phyloP scores from a whole-genome alignment of 352 stramenopile genomes.

The Phytopythium boreale region DNA sequence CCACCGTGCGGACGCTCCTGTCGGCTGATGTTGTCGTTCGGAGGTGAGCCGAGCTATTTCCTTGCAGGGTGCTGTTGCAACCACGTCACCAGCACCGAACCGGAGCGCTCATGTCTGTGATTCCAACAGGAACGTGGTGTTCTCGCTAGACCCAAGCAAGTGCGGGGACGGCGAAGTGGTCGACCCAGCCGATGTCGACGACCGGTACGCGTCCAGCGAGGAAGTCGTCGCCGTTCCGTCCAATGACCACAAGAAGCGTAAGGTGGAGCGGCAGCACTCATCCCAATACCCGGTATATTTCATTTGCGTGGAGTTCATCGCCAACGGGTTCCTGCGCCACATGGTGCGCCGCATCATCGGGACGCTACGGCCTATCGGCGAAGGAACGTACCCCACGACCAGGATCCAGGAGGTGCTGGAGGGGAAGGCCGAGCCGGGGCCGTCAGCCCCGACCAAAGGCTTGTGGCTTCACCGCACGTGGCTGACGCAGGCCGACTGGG shows the following conservation, averaged over 20 bases:
- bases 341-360: slow-evolving; percentile 87
- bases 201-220: slow-evolving; percentile 7
- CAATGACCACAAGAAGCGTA: slow-evolving; percentile 42
- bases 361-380: slow-evolving; percentile 73
- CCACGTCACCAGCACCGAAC: neutral
- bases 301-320: slow-evolving; percentile 79
- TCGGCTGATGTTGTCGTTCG: slow-evolving; percentile 57
- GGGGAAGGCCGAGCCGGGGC: slow-evolving; percentile 44
- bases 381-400: slow-evolving; percentile 50
- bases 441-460: slow-evolving; percentile 72
- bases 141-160: slow-evolving; percentile 54
- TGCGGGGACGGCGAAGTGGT: slow-evolving; percentile 63
- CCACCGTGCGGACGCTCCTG: slow-evolving; percentile 65
- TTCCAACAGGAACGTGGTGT: slow-evolving; percentile 51
- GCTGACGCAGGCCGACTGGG: slow-evolving; percentile 74
- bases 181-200: slow-evolving; percentile 28
- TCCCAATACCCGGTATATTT: slow-evolving; percentile 48
- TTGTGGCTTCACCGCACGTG: slow-evolving; percentile 86
- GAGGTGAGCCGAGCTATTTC: slow-evolving; percentile 26
- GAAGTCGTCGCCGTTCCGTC: slow-evolving; percentile 9
- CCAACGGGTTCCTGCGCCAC: slow-evolving; percentile 83
- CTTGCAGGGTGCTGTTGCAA: neutral
- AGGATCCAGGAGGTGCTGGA: slow-evolving; percentile 70
- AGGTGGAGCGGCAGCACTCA: slow-evolving; percentile 14
- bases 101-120: neutral